These are phyloP conservation scores for Mortierella sp. DNA, from an alignment of 371 early-diverging fungal species.

Conservation along the genomic window DNA sequence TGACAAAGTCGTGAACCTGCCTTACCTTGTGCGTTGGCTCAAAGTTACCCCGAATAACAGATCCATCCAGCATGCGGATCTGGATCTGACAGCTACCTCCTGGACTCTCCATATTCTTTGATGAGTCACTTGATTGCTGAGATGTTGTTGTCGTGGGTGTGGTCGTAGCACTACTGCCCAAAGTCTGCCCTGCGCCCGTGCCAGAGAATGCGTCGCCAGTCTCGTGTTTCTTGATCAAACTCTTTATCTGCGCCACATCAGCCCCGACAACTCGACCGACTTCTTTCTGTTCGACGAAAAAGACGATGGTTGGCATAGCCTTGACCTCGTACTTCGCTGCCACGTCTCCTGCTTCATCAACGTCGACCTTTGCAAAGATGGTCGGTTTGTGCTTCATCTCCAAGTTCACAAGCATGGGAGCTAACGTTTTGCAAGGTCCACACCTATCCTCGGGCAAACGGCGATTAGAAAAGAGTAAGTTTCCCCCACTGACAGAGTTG, in stretches of 20 bases:
- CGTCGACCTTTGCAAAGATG: conserved; percentile 52
- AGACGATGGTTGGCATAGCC: conserved; percentile 50
- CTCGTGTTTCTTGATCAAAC: conserved; percentile 30
- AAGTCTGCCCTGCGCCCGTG: conserved; percentile 22
- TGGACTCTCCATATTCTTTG: conserved; percentile 18
- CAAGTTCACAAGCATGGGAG: conserved; percentile 49
- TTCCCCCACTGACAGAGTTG: not conserved
- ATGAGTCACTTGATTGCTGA: not conserved
- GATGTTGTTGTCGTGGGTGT: conserved; percentile 1
- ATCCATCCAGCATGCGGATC: conserved; percentile 30
- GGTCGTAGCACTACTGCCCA: conserved; percentile 14
- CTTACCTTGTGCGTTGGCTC: conserved; percentile 21
- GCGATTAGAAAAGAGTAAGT: not conserved
- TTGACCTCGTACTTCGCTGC: conserved; percentile 24
- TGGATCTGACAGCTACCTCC: conserved; percentile 38
- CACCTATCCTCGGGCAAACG: conserved; percentile 30
- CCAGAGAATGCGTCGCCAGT: conserved; percentile 23
- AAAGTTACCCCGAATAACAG: conserved; percentile 26
- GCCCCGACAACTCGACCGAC: conserved; percentile 40
- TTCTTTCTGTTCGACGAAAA: conserved; percentile 24
- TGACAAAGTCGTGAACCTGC: conserved; percentile 29
- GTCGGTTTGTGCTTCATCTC: conserved; percentile 32
- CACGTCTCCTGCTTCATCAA: conserved; percentile 35
- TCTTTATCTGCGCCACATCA: conserved; percentile 19
- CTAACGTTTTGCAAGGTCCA: conserved; percentile 57